A percentile compares a stretch with the other conserved stretches of the same genome.
Conservation (phyloP, 305 asterid species). For the Striga hermonthica region DNA sequence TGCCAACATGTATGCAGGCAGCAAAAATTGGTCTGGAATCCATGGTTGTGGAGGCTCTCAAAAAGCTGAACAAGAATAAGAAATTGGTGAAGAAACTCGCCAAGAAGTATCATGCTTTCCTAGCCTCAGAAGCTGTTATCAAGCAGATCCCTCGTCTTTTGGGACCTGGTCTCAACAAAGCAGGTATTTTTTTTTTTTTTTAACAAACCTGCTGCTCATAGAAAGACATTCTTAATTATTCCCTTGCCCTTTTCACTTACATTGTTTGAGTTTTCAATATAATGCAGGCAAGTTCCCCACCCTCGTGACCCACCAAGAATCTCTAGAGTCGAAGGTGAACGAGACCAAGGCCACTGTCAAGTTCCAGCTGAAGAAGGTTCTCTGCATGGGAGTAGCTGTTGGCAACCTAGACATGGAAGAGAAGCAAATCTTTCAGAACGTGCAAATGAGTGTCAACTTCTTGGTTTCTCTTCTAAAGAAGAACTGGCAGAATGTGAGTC, state of each 20-base stretch:
- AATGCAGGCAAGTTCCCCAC: conserved; percentile 65
- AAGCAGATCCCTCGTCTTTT: conserved; percentile 77
- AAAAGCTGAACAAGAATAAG: conserved; percentile 69
- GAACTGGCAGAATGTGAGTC: conserved; percentile 69
- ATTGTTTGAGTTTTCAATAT: not conserved
- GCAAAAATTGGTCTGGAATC: conserved; percentile 59
- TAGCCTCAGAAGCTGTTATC: conserved; percentile 69
- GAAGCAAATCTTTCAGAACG: conserved; percentile 65
- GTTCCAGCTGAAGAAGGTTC: conserved; percentile 71
- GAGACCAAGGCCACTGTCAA: conserved; percentile 67
- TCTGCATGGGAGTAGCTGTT: conserved; percentile 81
- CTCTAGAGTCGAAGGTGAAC: conserved; percentile 58
- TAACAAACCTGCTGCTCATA: no score
- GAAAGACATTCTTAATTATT: not conserved
- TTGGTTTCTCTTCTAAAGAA: conserved; percentile 62
- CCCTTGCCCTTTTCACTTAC: not conserved
- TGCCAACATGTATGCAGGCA: conserved; percentile 38
- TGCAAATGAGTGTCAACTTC: conserved; percentile 67
- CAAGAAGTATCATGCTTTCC: conserved; percentile 68
- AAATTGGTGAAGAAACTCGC: conserved; percentile 73
- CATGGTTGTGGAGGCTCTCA: conserved; percentile 72
- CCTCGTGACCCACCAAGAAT: conserved; percentile 62
- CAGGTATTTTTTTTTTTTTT: conserved; percentile 38
- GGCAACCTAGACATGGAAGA: conserved; percentile 67
- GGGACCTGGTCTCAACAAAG: conserved; percentile 79